These are phyloP conservation scores for Quercus dentata DNA, from an alignment of 306 rosid species.

Conservation along the genomic window DNA sequence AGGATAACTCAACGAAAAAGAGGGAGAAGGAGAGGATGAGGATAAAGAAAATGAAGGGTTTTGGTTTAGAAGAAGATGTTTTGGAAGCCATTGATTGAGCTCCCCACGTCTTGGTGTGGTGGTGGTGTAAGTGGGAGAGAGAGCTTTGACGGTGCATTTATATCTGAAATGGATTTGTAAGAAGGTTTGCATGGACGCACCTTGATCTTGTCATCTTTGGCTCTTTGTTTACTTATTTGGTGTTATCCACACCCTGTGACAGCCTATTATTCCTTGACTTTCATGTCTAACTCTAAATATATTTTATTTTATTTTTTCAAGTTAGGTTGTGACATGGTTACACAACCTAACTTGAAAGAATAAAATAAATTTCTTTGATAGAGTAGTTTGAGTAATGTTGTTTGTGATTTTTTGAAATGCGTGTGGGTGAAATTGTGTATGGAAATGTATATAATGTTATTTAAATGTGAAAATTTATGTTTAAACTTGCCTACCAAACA, in stretches of 20 bases:
- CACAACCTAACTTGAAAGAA: too few relatives aligned
- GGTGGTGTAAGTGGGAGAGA: not conserved
- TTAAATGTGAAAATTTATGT: too few relatives aligned
- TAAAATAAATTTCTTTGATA: too few relatives aligned
- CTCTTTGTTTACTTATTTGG: not conserved
- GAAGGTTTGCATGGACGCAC: conserved; percentile 24
- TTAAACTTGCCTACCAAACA: too few relatives aligned
- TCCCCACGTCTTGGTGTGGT: not conserved
- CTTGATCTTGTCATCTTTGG: not conserved
- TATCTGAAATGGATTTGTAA: not conserved
- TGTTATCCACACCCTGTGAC: not conserved
- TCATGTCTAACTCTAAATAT: not conserved
- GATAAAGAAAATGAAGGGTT: conserved; percentile 19
- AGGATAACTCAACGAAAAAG: not conserved
- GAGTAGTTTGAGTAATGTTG: too few relatives aligned
- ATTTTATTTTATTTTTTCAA: too few relatives aligned
- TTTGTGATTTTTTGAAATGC: too few relatives aligned
- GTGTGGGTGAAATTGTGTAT: too few relatives aligned
- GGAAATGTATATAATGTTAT: rapidly evolving
- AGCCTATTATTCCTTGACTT: not conserved
- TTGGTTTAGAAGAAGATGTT: conserved; percentile 17
- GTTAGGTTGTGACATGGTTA: too few relatives aligned
- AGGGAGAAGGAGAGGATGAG: conserved; percentile 19
- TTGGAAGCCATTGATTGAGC: conserved; percentile 33
- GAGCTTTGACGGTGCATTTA: not conserved